Conservation (phyloP, 768 basidiomycete species). For the Jaapia argillacea region DNA sequence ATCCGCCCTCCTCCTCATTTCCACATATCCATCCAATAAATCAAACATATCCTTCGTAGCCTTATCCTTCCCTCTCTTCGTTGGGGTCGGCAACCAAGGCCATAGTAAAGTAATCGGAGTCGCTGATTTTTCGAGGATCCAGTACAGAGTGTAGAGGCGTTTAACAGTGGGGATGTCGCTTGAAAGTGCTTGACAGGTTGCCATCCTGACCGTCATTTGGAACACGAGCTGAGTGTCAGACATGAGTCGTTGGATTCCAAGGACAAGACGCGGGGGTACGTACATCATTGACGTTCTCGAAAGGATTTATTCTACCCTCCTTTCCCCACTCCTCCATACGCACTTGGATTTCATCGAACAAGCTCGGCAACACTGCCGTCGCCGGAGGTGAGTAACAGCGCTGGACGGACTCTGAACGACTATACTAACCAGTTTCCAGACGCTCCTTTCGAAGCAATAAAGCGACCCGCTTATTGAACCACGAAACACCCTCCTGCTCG, state of each 20-base stretch:
- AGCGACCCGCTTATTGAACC: constrained; percentile 15
- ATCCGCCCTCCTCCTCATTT: constrained; percentile 18
- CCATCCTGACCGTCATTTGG: constrained; percentile 27
- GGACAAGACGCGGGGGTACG: background rate
- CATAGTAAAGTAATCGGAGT: constrained; percentile 23
- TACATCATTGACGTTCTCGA: constrained; percentile 23
- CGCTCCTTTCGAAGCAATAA: constrained; percentile 15
- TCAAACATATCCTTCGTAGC: constrained; percentile 22
- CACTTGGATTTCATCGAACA: constrained; percentile 18
- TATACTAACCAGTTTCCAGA: constrained; percentile 10
- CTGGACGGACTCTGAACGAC: background rate
- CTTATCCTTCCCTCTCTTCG: constrained; percentile 19
- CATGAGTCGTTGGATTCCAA: background rate
- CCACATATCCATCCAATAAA: constrained; percentile 17
- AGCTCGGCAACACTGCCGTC: constrained; percentile 17
- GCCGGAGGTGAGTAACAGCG: background rate
- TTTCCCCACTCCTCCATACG: constrained; percentile 16
- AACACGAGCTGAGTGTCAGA: constrained; percentile 20
- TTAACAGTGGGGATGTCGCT: constrained; percentile 14
- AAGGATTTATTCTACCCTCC: constrained; percentile 21
- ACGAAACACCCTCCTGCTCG: constrained; percentile 4
- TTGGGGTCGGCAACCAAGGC: constrained; percentile 24
- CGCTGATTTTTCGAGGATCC: constrained; percentile 22
- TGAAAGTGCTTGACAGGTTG: constrained; percentile 23
- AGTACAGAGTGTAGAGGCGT: constrained; percentile 18